Conservation (phyloP, 306 rosid genomes). For the Urtica urens region DNA sequence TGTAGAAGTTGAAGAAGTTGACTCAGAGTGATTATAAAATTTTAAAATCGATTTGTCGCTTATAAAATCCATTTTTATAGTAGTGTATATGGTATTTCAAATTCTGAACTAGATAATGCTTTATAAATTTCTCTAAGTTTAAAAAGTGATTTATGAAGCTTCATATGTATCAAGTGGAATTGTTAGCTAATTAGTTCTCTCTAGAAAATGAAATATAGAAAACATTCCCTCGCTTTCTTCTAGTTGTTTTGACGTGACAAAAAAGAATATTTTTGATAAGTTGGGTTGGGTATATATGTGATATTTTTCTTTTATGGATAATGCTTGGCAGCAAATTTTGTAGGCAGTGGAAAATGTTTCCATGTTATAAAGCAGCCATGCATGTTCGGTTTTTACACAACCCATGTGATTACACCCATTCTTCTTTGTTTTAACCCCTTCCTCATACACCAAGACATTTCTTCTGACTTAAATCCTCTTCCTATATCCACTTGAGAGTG, state of each 20-base stretch:
- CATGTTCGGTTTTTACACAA: conserved; percentile 37
- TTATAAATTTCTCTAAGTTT: conserved; percentile 13
- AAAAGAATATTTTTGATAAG: conserved; percentile 11
- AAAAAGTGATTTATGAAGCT: conserved; percentile 38
- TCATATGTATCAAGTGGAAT: conserved; percentile 34
- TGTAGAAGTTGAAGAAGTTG: too few relatives aligned
- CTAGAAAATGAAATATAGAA: background rate
- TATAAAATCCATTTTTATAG: background rate
- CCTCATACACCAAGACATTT: conserved; percentile 3
- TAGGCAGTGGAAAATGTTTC: conserved; percentile 25
- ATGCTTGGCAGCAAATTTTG: conserved; percentile 19
- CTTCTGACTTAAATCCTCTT: conserved; percentile 7
- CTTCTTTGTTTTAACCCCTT: conserved; percentile 13
- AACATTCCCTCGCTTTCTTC: background rate
- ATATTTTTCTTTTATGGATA: background rate
- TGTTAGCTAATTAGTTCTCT: background rate
- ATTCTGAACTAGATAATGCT: conserved; percentile 39
- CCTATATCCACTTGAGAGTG: conserved; percentile 20
- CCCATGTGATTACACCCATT: conserved; percentile 40
- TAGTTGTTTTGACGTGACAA: conserved; percentile 23
- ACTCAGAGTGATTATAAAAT: too few relatives aligned
- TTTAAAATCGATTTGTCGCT: too few relatives aligned
- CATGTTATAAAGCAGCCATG: conserved; percentile 27
- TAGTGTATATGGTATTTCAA: background rate
- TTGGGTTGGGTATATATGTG: conserved; percentile 6